Percentiles rank a stretch among this genome's conserved stretches.
Conservation (phyloP, 257 asterid genomes). For the Nicotiana knightiana region DNA sequence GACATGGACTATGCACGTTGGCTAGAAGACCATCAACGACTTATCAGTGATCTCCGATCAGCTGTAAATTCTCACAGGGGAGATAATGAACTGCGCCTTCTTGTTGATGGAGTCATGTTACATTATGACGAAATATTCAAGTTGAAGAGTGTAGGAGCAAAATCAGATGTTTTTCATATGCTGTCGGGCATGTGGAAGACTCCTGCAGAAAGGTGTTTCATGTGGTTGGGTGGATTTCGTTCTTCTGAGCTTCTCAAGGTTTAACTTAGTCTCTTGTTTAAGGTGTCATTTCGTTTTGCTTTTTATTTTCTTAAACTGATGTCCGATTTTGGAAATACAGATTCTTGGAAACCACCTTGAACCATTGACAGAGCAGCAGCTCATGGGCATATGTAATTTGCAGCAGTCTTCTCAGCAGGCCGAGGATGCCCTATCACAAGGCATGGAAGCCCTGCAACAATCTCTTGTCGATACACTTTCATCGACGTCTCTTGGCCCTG, state of each 20-base stretch:
- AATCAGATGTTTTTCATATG: slow-evolving; percentile 78
- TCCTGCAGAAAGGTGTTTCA: slow-evolving; percentile 88
- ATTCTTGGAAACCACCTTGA: slow-evolving; percentile 72
- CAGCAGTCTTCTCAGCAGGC: slow-evolving; percentile 92
- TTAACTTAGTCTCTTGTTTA: background rate
- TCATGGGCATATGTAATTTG: slow-evolving; percentile 64
- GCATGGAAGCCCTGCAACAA: slow-evolving; percentile 90
- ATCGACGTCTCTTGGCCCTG: slow-evolving; percentile 38
- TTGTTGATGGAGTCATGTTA: slow-evolving; percentile 77
- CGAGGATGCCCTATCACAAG: slow-evolving; percentile 94
- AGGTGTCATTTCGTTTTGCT: background rate
- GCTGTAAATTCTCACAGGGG: slow-evolving; percentile 58
- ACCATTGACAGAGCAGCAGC: slow-evolving; percentile 75
- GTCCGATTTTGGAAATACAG: slow-evolving; percentile 25
- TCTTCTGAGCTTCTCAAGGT: slow-evolving; percentile 91
- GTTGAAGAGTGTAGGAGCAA: slow-evolving; percentile 57
- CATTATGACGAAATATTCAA: slow-evolving; percentile 71
- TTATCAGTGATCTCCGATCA: slow-evolving; percentile 57
- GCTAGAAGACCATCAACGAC: slow-evolving; percentile 75
- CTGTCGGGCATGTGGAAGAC: slow-evolving; percentile 96
- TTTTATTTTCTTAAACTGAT: background rate
- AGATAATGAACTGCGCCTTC: slow-evolving; percentile 54
- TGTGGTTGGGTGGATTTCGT: slow-evolving; percentile 98
- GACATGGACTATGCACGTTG: slow-evolving; percentile 80
- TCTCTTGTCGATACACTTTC: slow-evolving; percentile 77